A percentile compares a stretch with the other conserved stretches of the same genome.
These are phyloP conservation scores for Hansenula sp. DNA, from an alignment of 1,139 yeast genomes.

Conservation along the genomic window DNA sequence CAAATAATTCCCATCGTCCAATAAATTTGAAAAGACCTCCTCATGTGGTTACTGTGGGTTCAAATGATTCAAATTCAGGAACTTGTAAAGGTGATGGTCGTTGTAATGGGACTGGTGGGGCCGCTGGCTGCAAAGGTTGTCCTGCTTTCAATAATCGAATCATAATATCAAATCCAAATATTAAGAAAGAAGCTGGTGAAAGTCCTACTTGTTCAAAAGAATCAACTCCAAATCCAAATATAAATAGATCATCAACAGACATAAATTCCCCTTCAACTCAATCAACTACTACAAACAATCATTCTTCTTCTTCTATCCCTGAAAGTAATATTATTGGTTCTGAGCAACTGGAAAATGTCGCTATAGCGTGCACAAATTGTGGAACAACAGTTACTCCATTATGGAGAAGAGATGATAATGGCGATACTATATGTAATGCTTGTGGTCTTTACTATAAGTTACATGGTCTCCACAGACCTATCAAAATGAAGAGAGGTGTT, in stretches of 20 bases:
- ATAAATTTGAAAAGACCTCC: slow-evolving; percentile 69
- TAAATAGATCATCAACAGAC: background rate
- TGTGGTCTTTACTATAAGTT: slow-evolving; percentile 77
- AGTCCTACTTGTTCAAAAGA: background rate
- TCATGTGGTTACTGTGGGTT: slow-evolving; percentile 43
- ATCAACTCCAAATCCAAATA: background rate
- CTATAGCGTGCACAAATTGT: slow-evolving; percentile 79
- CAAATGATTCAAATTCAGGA: slow-evolving; percentile 37
- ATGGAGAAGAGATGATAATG: slow-evolving; percentile 80
- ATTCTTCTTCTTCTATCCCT: background rate
- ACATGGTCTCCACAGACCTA: slow-evolving; percentile 79
- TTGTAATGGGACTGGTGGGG: slow-evolving; percentile 86
- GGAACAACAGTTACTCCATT: slow-evolving; percentile 80
- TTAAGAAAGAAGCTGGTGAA: slow-evolving; percentile 5
- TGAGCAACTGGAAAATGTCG: slow-evolving; percentile 38
- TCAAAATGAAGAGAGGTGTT: slow-evolving; percentile 65
- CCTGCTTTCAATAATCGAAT: slow-evolving; percentile 78
- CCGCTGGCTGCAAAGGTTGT: slow-evolving; percentile 76
- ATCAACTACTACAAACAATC: background rate
- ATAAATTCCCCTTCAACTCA: background rate
- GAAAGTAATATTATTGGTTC: slow-evolving; percentile 20
- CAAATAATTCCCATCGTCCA: slow-evolving; percentile 80
- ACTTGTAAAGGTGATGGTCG: slow-evolving; percentile 81
- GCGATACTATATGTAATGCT: slow-evolving; percentile 83
- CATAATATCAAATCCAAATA: slow-evolving; percentile 25